These are phyloP conservation scores for Globisporangium recalcitrans DNA, from an alignment of 352 stramenopile species.

Conservation along the genomic window DNA sequence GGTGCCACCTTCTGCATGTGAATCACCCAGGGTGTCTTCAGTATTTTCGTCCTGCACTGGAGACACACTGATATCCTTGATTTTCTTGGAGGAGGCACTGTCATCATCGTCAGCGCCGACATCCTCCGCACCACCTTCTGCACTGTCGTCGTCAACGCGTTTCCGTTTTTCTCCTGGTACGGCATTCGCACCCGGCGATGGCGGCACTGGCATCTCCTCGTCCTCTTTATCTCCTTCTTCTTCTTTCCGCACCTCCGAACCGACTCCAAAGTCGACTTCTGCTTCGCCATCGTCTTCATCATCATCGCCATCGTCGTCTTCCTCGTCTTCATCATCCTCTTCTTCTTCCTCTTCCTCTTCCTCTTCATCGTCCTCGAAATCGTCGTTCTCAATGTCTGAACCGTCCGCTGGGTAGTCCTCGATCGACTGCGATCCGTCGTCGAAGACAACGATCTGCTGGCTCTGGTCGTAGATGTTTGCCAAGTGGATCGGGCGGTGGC, in stretches of 20 bases:
- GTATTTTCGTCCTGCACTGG: background rate
- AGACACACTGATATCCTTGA: background rate
- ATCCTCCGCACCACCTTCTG: slow-evolving; percentile 25
- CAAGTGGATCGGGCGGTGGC: slow-evolving; percentile 93
- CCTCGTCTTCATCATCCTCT: slow-evolving; percentile 52
- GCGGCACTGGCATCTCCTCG: slow-evolving; percentile 16
- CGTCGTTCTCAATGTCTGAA: slow-evolving; percentile 59
- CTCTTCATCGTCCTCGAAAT: slow-evolving; percentile 60
- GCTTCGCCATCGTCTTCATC: slow-evolving; percentile 37
- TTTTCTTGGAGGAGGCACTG: slow-evolving; percentile 8
- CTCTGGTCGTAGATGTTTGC: slow-evolving; percentile 92
- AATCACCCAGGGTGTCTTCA: background rate
- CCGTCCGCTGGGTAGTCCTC: slow-evolving; percentile 84
- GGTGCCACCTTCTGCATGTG: background rate
- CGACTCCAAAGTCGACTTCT: slow-evolving; percentile 42
- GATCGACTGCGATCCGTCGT: slow-evolving; percentile 60
- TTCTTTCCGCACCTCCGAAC: slow-evolving; percentile 2
- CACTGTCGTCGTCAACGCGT: slow-evolving; percentile 28
- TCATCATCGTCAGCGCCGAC: slow-evolving; percentile 26
- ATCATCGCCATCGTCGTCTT: slow-evolving; percentile 37
- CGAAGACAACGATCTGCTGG: slow-evolving; percentile 79
- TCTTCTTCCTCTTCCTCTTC: slow-evolving; percentile 54
- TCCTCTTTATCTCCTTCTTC: slow-evolving; percentile 14
- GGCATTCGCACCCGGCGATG: background rate
- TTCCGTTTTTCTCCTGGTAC: slow-evolving; percentile 22